Conservation (phyloP, 495 filamentous ascomycete species). For the Poronia punctata region DNA sequence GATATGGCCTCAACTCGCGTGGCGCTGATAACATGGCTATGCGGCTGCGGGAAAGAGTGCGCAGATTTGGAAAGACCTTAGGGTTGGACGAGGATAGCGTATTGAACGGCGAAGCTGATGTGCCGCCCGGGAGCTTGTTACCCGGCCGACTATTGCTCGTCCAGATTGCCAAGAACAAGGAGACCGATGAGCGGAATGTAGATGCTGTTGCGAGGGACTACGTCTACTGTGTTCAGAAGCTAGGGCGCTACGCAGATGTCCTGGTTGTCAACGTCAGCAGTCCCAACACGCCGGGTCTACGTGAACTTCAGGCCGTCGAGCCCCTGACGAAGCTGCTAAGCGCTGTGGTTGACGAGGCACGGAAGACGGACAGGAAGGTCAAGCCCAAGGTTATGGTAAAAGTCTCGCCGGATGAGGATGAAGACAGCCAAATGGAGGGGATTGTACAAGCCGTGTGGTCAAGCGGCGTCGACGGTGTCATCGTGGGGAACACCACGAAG, state of each 20-base stretch:
- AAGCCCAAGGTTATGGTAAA: constrained; percentile 94
- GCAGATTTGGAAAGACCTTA: constrained; percentile 62
- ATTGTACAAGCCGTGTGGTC: constrained; percentile 81
- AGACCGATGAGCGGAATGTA: constrained; percentile 75
- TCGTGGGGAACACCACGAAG: constrained; percentile 97
- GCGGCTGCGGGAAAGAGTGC: constrained; percentile 67
- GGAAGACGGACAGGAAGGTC: constrained; percentile 54
- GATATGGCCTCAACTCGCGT: constrained; percentile 88
- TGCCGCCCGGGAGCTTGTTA: constrained; percentile 64
- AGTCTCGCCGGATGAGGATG: constrained; percentile 90
- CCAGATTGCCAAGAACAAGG: constrained; percentile 97
- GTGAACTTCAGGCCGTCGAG: constrained; percentile 72
- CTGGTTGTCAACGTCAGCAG: constrained; percentile 95
- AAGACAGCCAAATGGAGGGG: constrained; percentile 69
- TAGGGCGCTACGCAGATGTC: constrained; percentile 85
- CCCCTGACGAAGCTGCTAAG: constrained; percentile 72
- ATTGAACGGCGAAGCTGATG: constrained; percentile 58
- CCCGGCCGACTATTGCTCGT: constrained; percentile 74
- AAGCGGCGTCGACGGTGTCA: constrained; percentile 84
- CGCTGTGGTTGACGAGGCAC: constrained; percentile 74
- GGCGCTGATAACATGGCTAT: constrained; percentile 83
- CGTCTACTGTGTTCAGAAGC: constrained; percentile 70
- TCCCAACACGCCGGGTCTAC: constrained; percentile 88
- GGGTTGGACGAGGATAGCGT: constrained; percentile 67
- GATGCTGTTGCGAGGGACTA: constrained; percentile 80